These are phyloP conservation scores for Phlyctochytrium bullatum DNA, from an alignment of 192 early-diverging fungal genomes.

Conservation along the genomic window DNA sequence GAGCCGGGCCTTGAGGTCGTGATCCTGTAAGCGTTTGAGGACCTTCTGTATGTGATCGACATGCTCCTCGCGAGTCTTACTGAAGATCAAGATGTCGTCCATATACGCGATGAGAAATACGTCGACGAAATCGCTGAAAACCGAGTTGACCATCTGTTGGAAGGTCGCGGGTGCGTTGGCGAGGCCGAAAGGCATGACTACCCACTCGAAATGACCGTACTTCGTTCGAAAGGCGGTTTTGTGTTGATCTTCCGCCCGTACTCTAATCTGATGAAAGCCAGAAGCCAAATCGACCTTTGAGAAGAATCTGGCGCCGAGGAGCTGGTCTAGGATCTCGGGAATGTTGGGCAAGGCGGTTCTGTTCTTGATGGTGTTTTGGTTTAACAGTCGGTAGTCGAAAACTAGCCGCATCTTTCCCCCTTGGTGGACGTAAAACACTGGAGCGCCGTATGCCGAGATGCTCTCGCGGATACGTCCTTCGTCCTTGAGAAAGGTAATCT, in stretches of 20 bases:
- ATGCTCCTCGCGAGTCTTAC: conserved; percentile 13
- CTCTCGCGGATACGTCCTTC: conserved; percentile 13
- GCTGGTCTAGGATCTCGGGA: conserved; percentile 10
- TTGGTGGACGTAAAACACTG: conserved; percentile 20
- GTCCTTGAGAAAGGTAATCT: conserved; percentile 9
- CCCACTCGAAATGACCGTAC: conserved; percentile 48
- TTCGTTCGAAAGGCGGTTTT: conserved; percentile 39
- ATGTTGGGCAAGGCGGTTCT: conserved; percentile 43
- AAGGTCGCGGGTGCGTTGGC: conserved; percentile 60
- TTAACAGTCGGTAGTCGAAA: no score
- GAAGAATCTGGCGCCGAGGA: conserved; percentile 3
- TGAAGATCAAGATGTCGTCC: conserved; percentile 54
- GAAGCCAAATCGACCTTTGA: conserved; percentile 12
- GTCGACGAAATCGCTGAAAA: conserved; percentile 28
- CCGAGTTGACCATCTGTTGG: conserved; percentile 44
- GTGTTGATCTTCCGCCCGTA: conserved; percentile 11
- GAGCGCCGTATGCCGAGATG: conserved; percentile 17
- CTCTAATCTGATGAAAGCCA: conserved; percentile 25
- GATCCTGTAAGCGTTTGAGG: conserved; percentile 11
- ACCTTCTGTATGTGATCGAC: background rate
- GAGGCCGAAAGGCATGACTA: conserved; percentile 64
- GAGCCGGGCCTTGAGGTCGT: conserved; percentile 13
- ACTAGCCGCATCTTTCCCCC: conserved; percentile 14
- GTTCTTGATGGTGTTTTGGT: conserved; percentile 41
- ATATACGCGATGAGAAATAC: conserved; percentile 17